These are phyloP conservation scores for Ogataea paradorogensis DNA, from an alignment of 805 yeast species.

Conservation along the genomic window DNA sequence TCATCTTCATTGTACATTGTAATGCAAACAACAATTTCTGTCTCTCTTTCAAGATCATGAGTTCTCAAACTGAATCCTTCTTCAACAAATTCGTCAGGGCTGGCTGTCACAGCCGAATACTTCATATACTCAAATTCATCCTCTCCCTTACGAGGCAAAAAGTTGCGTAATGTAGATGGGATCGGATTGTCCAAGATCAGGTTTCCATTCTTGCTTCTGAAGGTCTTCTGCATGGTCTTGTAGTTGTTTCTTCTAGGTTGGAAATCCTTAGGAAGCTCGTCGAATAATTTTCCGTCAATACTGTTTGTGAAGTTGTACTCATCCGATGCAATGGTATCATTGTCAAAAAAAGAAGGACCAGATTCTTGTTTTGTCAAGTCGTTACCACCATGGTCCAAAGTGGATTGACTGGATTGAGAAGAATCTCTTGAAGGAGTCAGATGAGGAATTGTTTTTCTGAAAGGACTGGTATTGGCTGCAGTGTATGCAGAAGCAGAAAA, in stretches of 20 bases:
- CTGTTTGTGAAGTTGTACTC: conserved; percentile 24
- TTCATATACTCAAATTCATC: conserved; percentile 96
- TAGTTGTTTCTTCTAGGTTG: conserved; percentile 39
- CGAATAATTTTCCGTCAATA: conserved; percentile 33
- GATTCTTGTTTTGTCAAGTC: conserved; percentile 16
- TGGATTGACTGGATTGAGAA: conserved; percentile 23
- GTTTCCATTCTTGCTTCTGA: conserved; percentile 73
- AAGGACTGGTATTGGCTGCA: conserved; percentile 45
- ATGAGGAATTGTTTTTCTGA: conserved; percentile 21
- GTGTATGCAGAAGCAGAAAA: conserved; percentile 62
- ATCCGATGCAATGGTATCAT: conserved; percentile 21
- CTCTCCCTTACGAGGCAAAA: conserved; percentile 80
- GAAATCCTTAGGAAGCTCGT: conserved; percentile 30
- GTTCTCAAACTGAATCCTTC: conserved; percentile 86
- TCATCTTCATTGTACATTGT: conserved; percentile 99
- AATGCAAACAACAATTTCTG: conserved; percentile 86
- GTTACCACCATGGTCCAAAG: conserved; percentile 10
- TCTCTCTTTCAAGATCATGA: conserved; percentile 83
- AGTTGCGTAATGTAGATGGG: conserved; percentile 82
- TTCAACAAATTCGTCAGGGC: conserved; percentile 78
- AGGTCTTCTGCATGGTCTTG: conserved; percentile 51
- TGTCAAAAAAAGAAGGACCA: conserved; percentile 17
- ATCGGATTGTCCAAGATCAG: conserved; percentile 91
- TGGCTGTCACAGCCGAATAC: conserved; percentile 94
- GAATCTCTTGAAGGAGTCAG: conserved; percentile 26